Base-by-base conservation (phyloP, 108 stramenopile genomes). In the Parietichytrium sp. region DNA sequence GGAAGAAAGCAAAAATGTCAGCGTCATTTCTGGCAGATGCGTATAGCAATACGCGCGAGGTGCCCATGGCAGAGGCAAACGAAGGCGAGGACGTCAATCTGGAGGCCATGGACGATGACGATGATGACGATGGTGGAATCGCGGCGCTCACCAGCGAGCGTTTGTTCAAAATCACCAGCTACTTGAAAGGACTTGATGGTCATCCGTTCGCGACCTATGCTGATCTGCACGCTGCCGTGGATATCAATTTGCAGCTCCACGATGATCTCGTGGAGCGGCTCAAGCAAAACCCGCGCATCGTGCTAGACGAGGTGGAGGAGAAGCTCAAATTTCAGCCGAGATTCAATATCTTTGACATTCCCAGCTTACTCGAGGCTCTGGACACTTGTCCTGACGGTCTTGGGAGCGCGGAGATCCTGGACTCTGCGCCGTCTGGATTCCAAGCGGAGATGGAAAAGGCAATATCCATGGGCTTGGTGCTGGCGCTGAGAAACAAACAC, bases 321-420 rank as follows among this genome's bases (percentile, higher is more conserved):
- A 12, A 38, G 61, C 36, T 72, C 61, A 72, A 72, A 38, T 72
- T 72, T 3, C 38, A 72, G 20, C 61, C 61, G 6, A 16, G 61
- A 7, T 72, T 72, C 20, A 42, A 72, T 25, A 42, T 72, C 20
- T 25, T 7, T 25, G 61, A 72, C 20, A 72, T 72, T 20, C 61
- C 61, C 6, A 72, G 29, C 2, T 20, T 72, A 6, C 25, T 72
- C n/a, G n/a, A 20, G 6, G 61, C 61, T 33, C 61, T 72, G 10
- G 33, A 72, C 6, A 72, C 36, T 10, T 27, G 16, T 20, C 20
- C 61, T 6, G 61, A 72, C 33, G 61, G 61, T 16, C 36, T 72
- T 20, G 20, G 38, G 0, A 42, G 36, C 16, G 20, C 36, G 33
- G 61, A 72, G 25, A 72, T 72, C 42, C 23, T 45, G 61, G 61